Percentiles rank a stretch among this genome's conserved stretches.
These are phyloP conservation scores for Pouteria glomerata DNA, from an alignment of 148 eudicot genomes.

Conservation along the genomic window DNA sequence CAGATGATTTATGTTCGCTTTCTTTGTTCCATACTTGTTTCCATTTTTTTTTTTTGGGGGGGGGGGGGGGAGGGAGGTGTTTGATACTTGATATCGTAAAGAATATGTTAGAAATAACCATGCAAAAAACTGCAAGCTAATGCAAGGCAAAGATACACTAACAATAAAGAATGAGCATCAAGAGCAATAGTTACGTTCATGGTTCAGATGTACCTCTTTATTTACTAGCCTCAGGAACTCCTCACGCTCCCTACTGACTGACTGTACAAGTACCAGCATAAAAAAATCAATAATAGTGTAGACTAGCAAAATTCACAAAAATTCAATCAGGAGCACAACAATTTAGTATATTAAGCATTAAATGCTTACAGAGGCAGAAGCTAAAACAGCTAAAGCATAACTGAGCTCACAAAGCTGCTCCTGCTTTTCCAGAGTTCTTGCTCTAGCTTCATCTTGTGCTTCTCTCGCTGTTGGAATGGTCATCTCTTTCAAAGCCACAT, in stretches of 20 bases:
- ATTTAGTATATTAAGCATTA: neutral
- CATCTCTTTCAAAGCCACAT: constrained; percentile 72
- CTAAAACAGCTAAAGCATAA: constrained; percentile 87
- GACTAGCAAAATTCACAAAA: neutral
- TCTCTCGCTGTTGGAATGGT: constrained; percentile 48
- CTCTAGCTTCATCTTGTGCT: constrained; percentile 63
- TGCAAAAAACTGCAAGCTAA: neutral
- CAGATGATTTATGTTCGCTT: too few relatives aligned
- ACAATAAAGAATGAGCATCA: neutral
- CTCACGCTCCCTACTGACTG: constrained; percentile 87
- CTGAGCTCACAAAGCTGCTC: constrained; percentile 83
- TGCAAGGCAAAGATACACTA: neutral
- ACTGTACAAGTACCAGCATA: constrained; percentile 39
- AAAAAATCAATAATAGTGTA: neutral
- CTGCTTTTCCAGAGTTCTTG: constrained; percentile 51
- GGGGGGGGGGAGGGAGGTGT: too few relatives aligned
- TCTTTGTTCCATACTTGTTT: too few relatives aligned
- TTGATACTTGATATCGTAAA: too few relatives aligned
- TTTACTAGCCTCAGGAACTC: constrained; percentile 87
- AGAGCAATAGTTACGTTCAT: neutral
- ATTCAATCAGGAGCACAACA: neutral
- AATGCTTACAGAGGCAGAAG: constrained; percentile 85
- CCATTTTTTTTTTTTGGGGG: too few relatives aligned
- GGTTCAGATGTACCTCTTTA: constrained; percentile 55
- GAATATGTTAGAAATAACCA: neutral